These are phyloP conservation scores for Cutaneotrichosporon cavernicola DNA, from an alignment of 1,284 basidiomycete genomes.

Conservation along the genomic window DNA sequence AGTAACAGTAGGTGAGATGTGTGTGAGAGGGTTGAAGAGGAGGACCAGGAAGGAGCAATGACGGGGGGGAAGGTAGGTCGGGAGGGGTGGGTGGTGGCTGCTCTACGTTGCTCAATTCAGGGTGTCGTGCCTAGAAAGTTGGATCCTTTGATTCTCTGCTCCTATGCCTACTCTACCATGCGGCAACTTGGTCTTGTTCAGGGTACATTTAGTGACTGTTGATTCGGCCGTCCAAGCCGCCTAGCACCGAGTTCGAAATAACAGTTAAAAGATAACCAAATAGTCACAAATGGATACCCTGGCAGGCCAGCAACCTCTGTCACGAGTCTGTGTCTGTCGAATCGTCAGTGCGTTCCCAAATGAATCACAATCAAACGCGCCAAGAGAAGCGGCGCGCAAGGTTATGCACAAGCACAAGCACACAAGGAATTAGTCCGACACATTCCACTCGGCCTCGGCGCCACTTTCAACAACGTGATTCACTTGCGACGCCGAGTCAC, in stretches of 20 bases:
- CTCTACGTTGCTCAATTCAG: background rate
- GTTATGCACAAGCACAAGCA: too few species aligned
- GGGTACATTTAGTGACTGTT: background rate
- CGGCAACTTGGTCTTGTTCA: background rate
- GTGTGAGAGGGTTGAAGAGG: background rate
- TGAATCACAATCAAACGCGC: too few species aligned
- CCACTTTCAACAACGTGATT: too few species aligned
- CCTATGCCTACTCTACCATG: background rate
- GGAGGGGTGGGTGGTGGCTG: background rate
- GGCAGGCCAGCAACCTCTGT: background rate
- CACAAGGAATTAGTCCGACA: too few species aligned
- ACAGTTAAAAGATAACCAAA: background rate
- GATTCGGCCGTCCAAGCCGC: constrained; percentile 6
- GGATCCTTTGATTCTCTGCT: background rate
- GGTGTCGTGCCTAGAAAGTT: background rate
- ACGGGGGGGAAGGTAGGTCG: background rate
- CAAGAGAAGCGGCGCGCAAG: too few species aligned
- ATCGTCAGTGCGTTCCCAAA: too few species aligned
- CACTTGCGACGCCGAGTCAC: too few species aligned
- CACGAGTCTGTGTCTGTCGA: too few species aligned
- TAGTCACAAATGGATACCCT: background rate
- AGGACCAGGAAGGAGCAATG: background rate
- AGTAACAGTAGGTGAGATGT: background rate
- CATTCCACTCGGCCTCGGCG: too few species aligned
- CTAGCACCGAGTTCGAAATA: constrained; percentile 9